phyloP scores from a whole-genome alignment of 108 stramenopile species.

The Stephanodiscus triporus region DNA sequence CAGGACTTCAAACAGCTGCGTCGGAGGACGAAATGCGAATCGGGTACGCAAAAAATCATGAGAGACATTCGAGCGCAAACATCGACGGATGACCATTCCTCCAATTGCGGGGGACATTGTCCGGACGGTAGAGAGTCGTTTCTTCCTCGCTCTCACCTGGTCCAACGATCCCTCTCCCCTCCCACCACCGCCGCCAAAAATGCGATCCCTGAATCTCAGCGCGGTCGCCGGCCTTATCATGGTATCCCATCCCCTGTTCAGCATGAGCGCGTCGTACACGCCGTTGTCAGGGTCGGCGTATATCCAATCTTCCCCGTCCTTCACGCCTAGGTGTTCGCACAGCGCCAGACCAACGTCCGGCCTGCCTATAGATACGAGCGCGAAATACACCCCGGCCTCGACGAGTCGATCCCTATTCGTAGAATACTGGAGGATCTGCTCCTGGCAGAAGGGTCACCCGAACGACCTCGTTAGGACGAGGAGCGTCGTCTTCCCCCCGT shows the following conservation, averaged over 20 bases:
- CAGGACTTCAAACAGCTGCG: slow-evolving; percentile 62
- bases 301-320: slow-evolving; percentile 52
- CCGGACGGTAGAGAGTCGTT: too few species aligned
- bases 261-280: slow-evolving; percentile 54
- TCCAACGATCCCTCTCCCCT: slow-evolving; percentile 23
- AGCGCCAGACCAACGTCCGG: slow-evolving; percentile 62
- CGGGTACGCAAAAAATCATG: background rate
- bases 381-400: slow-evolving; percentile 46
- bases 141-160: too few species aligned
- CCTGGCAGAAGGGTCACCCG: slow-evolving; percentile 89
- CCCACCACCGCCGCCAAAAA: slow-evolving; percentile 35
- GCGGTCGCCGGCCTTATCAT: slow-evolving; percentile 69
- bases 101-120: too few species aligned
- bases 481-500: slow-evolving; percentile 32
- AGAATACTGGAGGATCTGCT: slow-evolving; percentile 79
- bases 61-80: too few species aligned
- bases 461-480: slow-evolving; percentile 69
- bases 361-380: slow-evolving; percentile 70
- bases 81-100: too few species aligned
- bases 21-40: slow-evolving; percentile 5
- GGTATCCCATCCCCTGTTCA: slow-evolving; percentile 68
- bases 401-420: too few species aligned
- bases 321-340: slow-evolving; percentile 60
- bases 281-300: slow-evolving; percentile 75
- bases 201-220: slow-evolving; percentile 61